Percentiles rank a stretch among this genome's conserved stretches.
Evolutionary conservation across 1,284 basidiomycete species (phyloP).

Genomic region (Ustilago trichophora): DNA sequence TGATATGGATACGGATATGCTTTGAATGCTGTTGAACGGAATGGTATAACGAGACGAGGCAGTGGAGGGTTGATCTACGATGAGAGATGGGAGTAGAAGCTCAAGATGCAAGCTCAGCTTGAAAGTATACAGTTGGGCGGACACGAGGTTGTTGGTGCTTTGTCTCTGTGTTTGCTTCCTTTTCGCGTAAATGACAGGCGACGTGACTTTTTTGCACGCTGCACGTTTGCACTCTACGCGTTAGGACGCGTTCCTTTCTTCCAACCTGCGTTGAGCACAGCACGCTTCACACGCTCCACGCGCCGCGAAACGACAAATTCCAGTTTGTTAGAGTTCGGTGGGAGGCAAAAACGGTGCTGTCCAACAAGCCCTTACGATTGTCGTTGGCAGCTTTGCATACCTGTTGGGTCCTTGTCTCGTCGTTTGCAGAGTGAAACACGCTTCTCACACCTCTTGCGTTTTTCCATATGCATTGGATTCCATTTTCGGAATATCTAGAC

Average conservation of each 20-base stretch:
- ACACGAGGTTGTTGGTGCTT: constrained; percentile 1
- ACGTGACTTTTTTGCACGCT: constrained; percentile 2
- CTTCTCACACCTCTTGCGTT: no score
- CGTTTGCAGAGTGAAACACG: no score
- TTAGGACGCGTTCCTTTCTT: constrained; percentile 19
- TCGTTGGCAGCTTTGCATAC: no score
- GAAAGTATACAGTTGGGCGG: background rate
- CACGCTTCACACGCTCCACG: no score
- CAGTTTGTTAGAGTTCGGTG: no score
- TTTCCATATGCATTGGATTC: no score
- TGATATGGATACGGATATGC: background rate
- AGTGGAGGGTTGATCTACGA: background rate
- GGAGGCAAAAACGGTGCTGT: no score
- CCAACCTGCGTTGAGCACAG: no score
- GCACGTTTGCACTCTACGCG: constrained; percentile 25
- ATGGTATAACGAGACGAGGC: background rate
- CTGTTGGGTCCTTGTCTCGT: no score
- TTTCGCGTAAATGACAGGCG: constrained; percentile 19
- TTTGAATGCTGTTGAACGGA: background rate
- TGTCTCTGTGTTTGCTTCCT: background rate
- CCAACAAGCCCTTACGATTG: no score
- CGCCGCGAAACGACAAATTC: no score
- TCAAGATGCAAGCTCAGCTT: background rate
- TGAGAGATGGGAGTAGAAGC: background rate
- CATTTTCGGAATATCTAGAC: no score